Conservation (phyloP, 2,329 filamentous ascomycete species). For the Corynespora cassiicola region DNA sequence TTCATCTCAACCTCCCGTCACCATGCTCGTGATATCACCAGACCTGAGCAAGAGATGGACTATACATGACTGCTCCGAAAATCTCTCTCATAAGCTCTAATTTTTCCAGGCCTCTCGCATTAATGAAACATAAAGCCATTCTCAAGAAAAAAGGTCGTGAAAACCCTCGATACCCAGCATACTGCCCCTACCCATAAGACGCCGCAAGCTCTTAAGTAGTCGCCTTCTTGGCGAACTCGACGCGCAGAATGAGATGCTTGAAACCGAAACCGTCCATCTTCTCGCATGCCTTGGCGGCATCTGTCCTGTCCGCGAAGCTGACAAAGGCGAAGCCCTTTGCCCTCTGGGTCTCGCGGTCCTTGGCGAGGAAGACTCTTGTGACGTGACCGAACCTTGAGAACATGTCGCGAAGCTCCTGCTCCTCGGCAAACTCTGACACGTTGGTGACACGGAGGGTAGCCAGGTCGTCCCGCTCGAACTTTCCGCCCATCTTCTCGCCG, state of each 20-base stretch:
- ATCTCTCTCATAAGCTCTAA: too few species aligned
- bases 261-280: slow-evolving; percentile 98
- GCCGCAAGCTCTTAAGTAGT: too few species aligned
- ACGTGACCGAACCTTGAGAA: slow-evolving; percentile 98
- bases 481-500: slow-evolving; percentile 87
- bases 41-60: too few species aligned
- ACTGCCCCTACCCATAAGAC: too few species aligned
- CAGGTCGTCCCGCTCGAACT: slow-evolving; percentile 95
- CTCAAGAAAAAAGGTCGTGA: too few species aligned
- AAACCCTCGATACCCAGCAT: too few species aligned
- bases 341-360: slow-evolving; percentile 93
- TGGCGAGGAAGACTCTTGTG: slow-evolving; percentile 95
- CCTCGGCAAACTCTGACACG: slow-evolving; percentile 97
- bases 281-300: slow-evolving; percentile 90
- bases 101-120: too few species aligned
- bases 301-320: slow-evolving; percentile 87
- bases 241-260: slow-evolving; percentile 84
- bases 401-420: slow-evolving; percentile 93
- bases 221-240: slow-evolving; percentile 81
- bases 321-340: slow-evolving; percentile 99
- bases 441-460: slow-evolving; percentile 98
- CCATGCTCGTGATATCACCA: neutral
- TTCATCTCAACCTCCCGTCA: neutral
- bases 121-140: too few species aligned
- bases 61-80: too few species aligned